phyloP scores from a whole-genome alignment of 805 yeast genomes.

The Barnettozyma wickerhamii region DNA sequence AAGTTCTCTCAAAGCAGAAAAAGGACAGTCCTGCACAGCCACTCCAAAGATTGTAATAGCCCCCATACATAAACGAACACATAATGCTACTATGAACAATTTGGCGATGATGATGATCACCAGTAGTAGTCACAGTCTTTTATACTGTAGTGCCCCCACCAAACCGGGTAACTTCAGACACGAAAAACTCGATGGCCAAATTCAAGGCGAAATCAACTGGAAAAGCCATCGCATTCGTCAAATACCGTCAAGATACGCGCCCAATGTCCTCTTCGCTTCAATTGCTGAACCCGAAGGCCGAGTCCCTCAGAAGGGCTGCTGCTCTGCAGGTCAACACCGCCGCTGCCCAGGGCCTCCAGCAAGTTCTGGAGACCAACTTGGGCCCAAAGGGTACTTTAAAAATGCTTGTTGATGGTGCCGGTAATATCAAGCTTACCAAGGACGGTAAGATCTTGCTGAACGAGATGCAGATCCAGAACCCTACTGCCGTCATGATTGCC shows the following conservation, averaged over 20 bases:
- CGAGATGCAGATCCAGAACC: constrained; percentile 96
- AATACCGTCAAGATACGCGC: neutral
- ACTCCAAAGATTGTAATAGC: constrained; percentile 41
- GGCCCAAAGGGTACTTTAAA: constrained; percentile 98
- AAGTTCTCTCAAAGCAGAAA: constrained; percentile 79
- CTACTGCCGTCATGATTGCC: constrained; percentile 88
- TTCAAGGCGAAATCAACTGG: neutral
- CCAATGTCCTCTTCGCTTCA: constrained; percentile 66
- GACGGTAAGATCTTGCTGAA: constrained; percentile 92
- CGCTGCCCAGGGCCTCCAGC: constrained; percentile 96
- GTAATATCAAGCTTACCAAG: constrained; percentile 90
- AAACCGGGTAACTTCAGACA: constrained; percentile 1
- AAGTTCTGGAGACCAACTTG: constrained; percentile 82
- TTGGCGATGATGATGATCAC: neutral
- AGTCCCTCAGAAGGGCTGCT: constrained; percentile 91
- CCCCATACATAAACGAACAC: neutral
- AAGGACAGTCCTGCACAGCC: constrained; percentile 90
- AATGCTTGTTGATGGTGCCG: constrained; percentile 96
- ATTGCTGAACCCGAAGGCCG: constrained; percentile 94
- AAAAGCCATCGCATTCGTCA: neutral
- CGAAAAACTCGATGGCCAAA: constrained; percentile 6
- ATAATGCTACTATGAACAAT: neutral
- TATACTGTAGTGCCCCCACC: constrained; percentile 1
- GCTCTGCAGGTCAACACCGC: constrained; percentile 92
- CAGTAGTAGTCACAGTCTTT: neutral